phyloP scores from a whole-genome alignment of 768 basidiomycete species.

The Leccinum boreale region DNA sequence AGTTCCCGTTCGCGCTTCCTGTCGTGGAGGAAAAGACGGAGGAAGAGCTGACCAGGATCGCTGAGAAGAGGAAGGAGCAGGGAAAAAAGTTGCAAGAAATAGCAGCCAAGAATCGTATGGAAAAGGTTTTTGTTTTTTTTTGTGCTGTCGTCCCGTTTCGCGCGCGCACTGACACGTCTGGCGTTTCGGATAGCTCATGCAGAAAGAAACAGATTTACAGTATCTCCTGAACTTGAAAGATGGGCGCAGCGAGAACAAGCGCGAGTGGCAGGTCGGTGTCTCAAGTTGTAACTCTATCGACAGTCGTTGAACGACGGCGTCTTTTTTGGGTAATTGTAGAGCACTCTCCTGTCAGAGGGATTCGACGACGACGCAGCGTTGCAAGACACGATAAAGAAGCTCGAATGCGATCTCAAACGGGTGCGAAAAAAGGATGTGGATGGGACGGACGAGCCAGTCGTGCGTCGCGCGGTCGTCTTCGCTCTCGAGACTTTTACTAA shows the following conservation, averaged over 20 bases:
- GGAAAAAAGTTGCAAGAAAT: slow-evolving; percentile 88
- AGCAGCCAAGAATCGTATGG: slow-evolving; percentile 77
- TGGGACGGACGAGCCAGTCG: slow-evolving; percentile 61
- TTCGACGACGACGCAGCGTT: slow-evolving; percentile 76
- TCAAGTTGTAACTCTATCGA: not conserved
- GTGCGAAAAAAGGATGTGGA: slow-evolving; percentile 78
- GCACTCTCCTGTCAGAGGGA: slow-evolving; percentile 61
- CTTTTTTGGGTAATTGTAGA: slow-evolving; percentile 33
- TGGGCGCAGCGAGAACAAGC: slow-evolving; percentile 53
- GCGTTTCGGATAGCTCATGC: slow-evolving; percentile 45
- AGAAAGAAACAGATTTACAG: slow-evolving; percentile 75
- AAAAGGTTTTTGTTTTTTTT: slow-evolving; percentile 57
- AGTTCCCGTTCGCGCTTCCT: slow-evolving; percentile 75
- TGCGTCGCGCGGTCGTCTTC: slow-evolving; percentile 22
- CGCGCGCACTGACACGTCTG: not conserved
- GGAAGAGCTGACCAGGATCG: slow-evolving; percentile 75
- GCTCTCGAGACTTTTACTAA: not conserved
- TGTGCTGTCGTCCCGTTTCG: not conserved
- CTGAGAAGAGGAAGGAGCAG: slow-evolving; percentile 83
- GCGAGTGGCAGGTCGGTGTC: slow-evolving; percentile 68
- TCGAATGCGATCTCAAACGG: slow-evolving; percentile 74
- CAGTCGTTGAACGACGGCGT: not conserved
- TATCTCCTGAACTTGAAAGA: slow-evolving; percentile 65
- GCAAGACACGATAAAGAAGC: slow-evolving; percentile 81
- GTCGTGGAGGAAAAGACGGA: slow-evolving; percentile 82